phyloP scores from a whole-genome alignment of 768 basidiomycete species.

The Boletus sp. region DNA sequence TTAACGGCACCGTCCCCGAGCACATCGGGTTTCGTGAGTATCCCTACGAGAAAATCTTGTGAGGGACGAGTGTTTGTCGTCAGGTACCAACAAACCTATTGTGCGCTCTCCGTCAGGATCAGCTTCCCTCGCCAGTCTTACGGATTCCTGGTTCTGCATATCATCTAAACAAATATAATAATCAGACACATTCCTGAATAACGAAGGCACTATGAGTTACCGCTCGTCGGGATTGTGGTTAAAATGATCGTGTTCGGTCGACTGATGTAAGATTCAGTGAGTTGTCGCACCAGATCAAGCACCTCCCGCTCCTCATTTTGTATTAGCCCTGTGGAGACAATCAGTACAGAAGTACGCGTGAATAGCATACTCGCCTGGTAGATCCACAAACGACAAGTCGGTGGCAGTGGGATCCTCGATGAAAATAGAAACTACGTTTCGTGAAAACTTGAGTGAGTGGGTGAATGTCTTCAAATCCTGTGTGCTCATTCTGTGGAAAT shows the following conservation, averaged over 20 bases:
- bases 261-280: conserved; percentile 47
- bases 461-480: conserved; percentile 26
- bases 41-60: conserved; percentile 37
- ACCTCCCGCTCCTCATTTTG: conserved; percentile 45
- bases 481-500: conserved; percentile 22
- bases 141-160: conserved; percentile 60
- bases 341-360: conserved; percentile 2
- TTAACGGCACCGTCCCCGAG: conserved; percentile 43
- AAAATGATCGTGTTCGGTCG: conserved; percentile 56
- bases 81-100: conserved; percentile 43
- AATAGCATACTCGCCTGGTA: conserved; percentile 41
- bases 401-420: conserved; percentile 43
- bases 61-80: neutral
- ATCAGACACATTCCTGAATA: neutral
- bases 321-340: conserved; percentile 44
- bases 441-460: conserved; percentile 40
- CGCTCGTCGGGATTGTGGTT: conserved; percentile 62
- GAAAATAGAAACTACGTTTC: conserved; percentile 47
- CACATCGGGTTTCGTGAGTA: conserved; percentile 68
- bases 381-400: conserved; percentile 51
- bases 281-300: conserved; percentile 44
- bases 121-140: conserved; percentile 47
- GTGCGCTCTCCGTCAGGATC: conserved; percentile 58
- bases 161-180: conserved; percentile 46
- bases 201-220: conserved; percentile 30